Percentiles rank a stretch among this genome's conserved stretches.
phyloP scores from a whole-genome alignment of 352 stramenopile species.

The Phytophthora uliginosa region DNA sequence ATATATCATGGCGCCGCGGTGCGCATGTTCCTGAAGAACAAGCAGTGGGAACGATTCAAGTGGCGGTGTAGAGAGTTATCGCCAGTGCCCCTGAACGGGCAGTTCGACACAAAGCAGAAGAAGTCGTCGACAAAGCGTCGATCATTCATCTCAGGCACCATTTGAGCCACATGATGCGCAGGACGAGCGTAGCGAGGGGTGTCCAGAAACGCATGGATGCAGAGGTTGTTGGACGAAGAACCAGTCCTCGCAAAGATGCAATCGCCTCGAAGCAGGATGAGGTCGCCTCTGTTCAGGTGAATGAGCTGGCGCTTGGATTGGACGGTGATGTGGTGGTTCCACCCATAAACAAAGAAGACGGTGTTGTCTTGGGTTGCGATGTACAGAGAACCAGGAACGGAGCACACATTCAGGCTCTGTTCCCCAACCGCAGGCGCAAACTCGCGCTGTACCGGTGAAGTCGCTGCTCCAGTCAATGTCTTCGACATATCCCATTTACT shows the following conservation, averaged over 20 bases:
- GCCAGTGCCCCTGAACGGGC: background rate
- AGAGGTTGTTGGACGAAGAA: background rate
- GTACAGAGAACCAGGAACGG: background rate
- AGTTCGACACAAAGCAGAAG: constrained; percentile 1
- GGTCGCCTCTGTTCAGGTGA: background rate
- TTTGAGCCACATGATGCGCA: background rate
- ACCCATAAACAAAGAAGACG: background rate
- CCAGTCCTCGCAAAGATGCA: background rate
- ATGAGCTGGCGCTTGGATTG: background rate
- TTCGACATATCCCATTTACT: too few relatives aligned
- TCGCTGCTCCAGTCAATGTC: too few relatives aligned
- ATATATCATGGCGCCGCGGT: too few relatives aligned
- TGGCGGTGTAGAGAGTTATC: background rate
- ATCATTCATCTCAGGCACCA: background rate
- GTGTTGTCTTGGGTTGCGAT: background rate
- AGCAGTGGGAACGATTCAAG: background rate
- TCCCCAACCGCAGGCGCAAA: background rate
- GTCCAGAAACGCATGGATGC: background rate
- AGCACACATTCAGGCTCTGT: too few relatives aligned
- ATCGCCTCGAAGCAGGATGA: background rate
- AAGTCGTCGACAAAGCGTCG: background rate
- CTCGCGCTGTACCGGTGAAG: background rate
- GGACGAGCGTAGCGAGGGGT: background rate
- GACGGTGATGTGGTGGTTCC: background rate
- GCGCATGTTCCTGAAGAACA: background rate